Percentiles rank a stretch among this genome's conserved stretches.
phyloP scores from a whole-genome alignment of 2,329 filamentous ascomycete species.

The Diaporthe velutina region DNA sequence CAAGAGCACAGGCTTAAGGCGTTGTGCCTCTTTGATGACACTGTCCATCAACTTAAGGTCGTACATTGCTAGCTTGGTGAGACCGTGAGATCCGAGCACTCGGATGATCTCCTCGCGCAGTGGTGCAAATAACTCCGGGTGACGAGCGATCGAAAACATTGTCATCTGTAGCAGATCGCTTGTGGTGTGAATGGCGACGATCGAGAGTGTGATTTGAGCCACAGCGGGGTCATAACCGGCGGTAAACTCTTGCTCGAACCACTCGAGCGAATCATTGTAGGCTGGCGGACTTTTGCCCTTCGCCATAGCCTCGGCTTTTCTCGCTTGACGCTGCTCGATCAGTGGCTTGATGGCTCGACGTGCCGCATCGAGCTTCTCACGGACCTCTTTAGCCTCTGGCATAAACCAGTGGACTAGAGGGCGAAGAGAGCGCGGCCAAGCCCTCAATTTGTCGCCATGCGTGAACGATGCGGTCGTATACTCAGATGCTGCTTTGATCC shows the following conservation, averaged over 20 bases:
- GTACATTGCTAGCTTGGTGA: slow-evolving; percentile 43
- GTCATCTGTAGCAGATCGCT: slow-evolving; percentile 41
- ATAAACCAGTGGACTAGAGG: slow-evolving; percentile 16
- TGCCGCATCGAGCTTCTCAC: neutral
- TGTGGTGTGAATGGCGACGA: slow-evolving; percentile 45
- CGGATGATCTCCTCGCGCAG: slow-evolving; percentile 43
- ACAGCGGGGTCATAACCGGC: slow-evolving; percentile 36
- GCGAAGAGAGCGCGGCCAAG: neutral
- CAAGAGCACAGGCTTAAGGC: neutral
- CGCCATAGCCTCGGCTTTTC: slow-evolving; percentile 29
- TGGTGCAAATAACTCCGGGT: slow-evolving; percentile 42
- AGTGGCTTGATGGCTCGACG: neutral
- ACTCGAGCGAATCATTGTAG: slow-evolving; percentile 3
- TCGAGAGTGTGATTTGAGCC: slow-evolving; percentile 41
- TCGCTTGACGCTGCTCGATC: neutral
- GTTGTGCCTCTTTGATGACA: slow-evolving; percentile 14
- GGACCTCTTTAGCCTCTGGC: neutral
- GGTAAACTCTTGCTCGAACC: slow-evolving; percentile 9
- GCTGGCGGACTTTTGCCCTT: neutral
- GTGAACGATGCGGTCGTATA: neutral
- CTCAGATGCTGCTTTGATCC: slow-evolving; percentile 45
- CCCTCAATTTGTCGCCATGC: neutral
- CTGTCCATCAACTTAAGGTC: slow-evolving; percentile 31
- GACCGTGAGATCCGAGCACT: slow-evolving; percentile 41
- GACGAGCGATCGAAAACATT: slow-evolving; percentile 42